These are phyloP conservation scores for Athelia psychrophila DNA, from an alignment of 1,284 basidiomycete species.

Conservation along the genomic window DNA sequence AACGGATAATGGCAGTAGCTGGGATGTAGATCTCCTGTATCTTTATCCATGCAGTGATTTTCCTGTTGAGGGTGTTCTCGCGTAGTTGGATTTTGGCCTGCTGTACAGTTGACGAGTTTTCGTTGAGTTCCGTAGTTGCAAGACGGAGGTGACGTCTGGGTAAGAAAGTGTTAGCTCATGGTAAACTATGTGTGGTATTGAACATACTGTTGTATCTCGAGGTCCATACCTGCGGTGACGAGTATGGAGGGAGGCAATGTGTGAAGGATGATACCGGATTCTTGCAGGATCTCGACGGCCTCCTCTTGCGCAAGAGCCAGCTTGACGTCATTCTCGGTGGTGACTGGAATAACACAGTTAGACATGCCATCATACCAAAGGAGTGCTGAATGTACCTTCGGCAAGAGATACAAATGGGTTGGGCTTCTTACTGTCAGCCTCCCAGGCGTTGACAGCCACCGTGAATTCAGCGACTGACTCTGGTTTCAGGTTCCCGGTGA, in stretches of 20 bases:
- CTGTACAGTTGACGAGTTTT: neutral
- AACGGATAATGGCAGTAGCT: neutral
- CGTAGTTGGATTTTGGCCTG: conserved; percentile 5
- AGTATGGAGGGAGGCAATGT: neutral
- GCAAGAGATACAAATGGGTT: conserved; percentile 16
- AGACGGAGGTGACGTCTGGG: too few relatives aligned
- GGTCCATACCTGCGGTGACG: neutral
- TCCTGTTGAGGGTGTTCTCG: conserved; percentile 2
- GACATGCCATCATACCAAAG: neutral
- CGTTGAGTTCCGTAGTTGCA: conserved; percentile 4
- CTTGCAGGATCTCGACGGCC: neutral
- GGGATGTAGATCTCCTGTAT: conserved; percentile 11
- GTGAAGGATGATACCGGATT: neutral
- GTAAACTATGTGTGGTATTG: too few relatives aligned
- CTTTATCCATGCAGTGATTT: conserved; percentile 1
- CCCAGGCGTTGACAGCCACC: conserved; percentile 17
- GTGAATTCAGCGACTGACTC: conserved; percentile 13
- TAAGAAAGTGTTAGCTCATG: too few relatives aligned
- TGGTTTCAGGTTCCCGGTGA: conserved; percentile 2
- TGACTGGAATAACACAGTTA: conserved; percentile 1
- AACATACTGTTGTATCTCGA: neutral
- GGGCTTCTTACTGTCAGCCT: conserved; percentile 13
- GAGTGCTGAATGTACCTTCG: neutral
- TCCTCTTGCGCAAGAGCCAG: neutral
- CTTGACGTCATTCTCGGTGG: neutral